Evolutionary conservation across 768 basidiomycete genomes (phyloP), one percentile per base, ranked within the genome.

Genomic region (Pisolithus tinctorius): DNA sequence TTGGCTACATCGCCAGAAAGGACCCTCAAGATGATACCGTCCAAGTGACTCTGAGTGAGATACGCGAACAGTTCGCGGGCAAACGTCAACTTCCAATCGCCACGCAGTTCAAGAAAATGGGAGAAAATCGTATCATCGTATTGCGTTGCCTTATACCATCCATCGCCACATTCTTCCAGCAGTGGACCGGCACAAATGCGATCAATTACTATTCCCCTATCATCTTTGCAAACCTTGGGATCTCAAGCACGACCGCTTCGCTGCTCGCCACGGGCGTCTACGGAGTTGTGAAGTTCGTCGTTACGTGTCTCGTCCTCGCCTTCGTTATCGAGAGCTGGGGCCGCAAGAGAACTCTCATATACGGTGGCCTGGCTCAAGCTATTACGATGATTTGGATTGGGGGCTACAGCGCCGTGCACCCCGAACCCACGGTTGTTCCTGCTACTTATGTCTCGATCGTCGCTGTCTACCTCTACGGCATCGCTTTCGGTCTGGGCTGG

Each of bases 141-240:
- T 52, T 66, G 6, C 64, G 69, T 3, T 70, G 67, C 46, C 20
- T 67, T 49, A 64, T 72, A 52, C 70, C 67, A 0, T 47, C 61
- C 2, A 49, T 71, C 36, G 63, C 66, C 45, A 66, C 68, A 49
- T 65, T 70, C 56, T 54, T 68, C 51, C 72, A 70, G 53, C 72
- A 74, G 49, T 71, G 71, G 65, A 60, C 73, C 0, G 73, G 73
- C 26, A 69, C 71, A 43, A 73, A 71, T 60, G 66, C 71, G 4
- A 67, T 74, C 58, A 71, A 72, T 57, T 74, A 73, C 48, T 74
- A 71, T 44, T 52, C 67, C 16, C 73, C 72, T 1, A 43, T 60
- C 23, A 69, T 74, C 45, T 74, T 73, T 39, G 57, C 63, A 2
- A 48, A 57, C 3, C 63, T 74, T 14, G 73, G 72, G 0, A 48